Evolutionary conservation across 2,329 filamentous ascomycete species (phyloP), one percentile per base, ranked within the genome.

Genomic region (Sphaerostilbella broomeana): DNA sequence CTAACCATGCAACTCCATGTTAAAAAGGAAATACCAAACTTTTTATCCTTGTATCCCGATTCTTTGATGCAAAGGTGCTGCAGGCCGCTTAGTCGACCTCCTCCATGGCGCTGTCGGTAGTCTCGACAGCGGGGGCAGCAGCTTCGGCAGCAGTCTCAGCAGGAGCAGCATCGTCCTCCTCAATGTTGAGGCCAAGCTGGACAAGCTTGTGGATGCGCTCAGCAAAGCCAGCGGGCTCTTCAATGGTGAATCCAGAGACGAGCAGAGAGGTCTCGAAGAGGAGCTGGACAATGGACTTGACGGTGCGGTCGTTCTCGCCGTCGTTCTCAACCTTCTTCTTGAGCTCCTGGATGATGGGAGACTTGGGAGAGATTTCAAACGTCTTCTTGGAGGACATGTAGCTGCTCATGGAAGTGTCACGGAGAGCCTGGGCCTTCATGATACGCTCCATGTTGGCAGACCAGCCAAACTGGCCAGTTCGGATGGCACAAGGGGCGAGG

Each of bases 341-440:
- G 62, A 98, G 84, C 79, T 97, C 92, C 81, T 94, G 85, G 76
- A 98, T 81, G 70, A 98, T 98, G 52, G 87, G 65, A 58, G 87
- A 95, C 79, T 92, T 90, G 68, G 92, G 92, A n/a, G 92, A 97
- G 71, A 98, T 97, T 77, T 98, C 92, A 56, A 98, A 97, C 21
- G 92, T 98, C 87, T 98, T 98, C 89, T 98, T 98, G 66, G 90
- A 97, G 53, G 87, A 94, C 92, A 98, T 98, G 86, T 98, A 98
- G 58, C 87, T 94, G 72, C 80, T 87, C 92, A 98, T 98, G 60
- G 89, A 95, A 55, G 92, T 98, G 75, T 98, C 92, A 74, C 92
- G 92, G 61, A 98, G 90, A 62, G 92, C 92, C 78, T 98, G 92
- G 19, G 92, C 92, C 84, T 98, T 98, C 92, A 98, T 98, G 82